Base-by-base conservation (phyloP, 2,329 filamentous ascomycete species). In the Mariannaea sp. region DNA sequence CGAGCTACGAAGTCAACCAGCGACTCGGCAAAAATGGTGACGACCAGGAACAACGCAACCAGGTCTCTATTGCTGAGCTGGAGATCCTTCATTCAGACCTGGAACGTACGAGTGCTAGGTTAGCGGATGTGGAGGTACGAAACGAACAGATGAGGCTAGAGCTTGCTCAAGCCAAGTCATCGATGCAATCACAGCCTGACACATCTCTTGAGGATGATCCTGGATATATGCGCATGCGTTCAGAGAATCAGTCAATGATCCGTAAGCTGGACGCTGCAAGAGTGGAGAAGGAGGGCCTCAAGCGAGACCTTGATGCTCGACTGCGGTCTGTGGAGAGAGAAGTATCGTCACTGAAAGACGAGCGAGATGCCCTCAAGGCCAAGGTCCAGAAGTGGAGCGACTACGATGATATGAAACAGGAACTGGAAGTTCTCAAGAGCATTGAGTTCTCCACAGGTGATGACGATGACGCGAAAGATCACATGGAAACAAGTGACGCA, bases 371-470 rank as follows among this genome's bases (percentile, higher is more conserved):
- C 20, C 77, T 97, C 50, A 90, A 88, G 67, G 77, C 80, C 30
- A 96, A 94, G 74, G 83, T 97, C 3, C 86, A 91, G 58, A 95
- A 89, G 69, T 95, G 90, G 85, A 85, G 85, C 61, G 94, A 99
- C 70, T 99, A 99, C 70, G 92, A 97, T 27, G 93, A 97, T 54
- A 85, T 99, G 41, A 97, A 94, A 74, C 90, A 95, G 60, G 95
- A 99, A 72, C 80, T 99, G 3, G 93, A 97, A 66, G 92, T 97
- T 56, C 83, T 99, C 56, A 96, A 96, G 82, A 96, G 93, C 62
- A 97, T 99, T 64, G 94, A 99, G 70, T 96, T 99, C 65, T 90
- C 93, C 2, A 93, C 90, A 1, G 92, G 90, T 7, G 89, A 93
- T 57, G 92, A 95, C 55, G 89, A 92, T 40, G 86, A 88, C 2